Evolutionary conservation across 202 grass and related monocot species (phyloP), one percentile per base, ranked within the genome.

Genomic region (Brachypodium distachyon): DNA sequence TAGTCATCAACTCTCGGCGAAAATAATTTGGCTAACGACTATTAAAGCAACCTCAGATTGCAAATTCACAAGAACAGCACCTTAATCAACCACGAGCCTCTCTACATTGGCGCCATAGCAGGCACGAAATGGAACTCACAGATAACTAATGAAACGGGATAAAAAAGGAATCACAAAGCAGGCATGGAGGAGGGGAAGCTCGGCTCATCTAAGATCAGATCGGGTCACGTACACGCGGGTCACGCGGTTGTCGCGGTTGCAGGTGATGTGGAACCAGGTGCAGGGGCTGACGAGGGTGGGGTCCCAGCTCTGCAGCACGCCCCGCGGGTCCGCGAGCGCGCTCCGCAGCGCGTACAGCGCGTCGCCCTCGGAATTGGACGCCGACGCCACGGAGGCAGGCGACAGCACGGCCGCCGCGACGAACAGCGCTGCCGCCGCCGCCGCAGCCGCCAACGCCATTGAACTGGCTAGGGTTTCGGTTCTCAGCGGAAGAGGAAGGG

Each of bases 181-280:
- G n/a, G n/a, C n/a, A n/a, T n/a, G n/a, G n/a, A n/a, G 16, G 6
- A 71, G 51, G 14, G 52, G 52, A 6, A 53, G 60, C 64, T 11
- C n/a, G n/a, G n/a, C n/a, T n/a, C n/a, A n/a, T n/a, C n/a, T n/a
- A n/a, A n/a, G n/a, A n/a, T n/a, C n/a, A n/a, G n/a, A n/a, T n/a
- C n/a, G 28, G 70, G 1, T 19, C 7, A 83, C 86, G 68, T 76
- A 96, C 93, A 96, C 40, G 18, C 89, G 77, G 25, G 93, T 96
- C 60, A 96, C 93, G 61, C 84, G 81, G 72, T 72, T 81, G 70
- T 90, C 89, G 66, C 81, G 74, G 76, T 92, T 88, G 78, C 93
- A 96, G 48, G 87, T 92, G 66, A 96, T 83, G 66, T 90, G 87
- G 81, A 90, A 90, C 93, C 93, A 96, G 73, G 89, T 92, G 78